These are phyloP conservation scores for Ruellia speciosa DNA, from an alignment of 305 asterid species.

Conservation along the genomic window DNA sequence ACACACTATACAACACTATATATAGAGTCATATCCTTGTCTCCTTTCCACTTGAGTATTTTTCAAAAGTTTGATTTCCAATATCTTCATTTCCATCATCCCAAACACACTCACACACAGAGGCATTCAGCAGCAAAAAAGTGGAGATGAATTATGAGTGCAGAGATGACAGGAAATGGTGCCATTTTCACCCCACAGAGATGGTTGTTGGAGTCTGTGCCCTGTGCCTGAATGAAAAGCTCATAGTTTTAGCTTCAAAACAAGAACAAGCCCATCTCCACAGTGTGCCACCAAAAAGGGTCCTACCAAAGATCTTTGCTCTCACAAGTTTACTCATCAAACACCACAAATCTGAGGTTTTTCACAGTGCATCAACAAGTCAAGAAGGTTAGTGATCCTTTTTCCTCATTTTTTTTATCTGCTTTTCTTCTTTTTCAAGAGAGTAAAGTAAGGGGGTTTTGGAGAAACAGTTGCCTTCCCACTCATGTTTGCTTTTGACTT, in stretches of 20 bases:
- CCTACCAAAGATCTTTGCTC: slow-evolving; percentile 60
- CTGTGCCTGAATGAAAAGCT: slow-evolving; percentile 71
- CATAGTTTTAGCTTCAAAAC: slow-evolving; percentile 47
- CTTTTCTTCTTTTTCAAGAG: slow-evolving; percentile 2
- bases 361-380: slow-evolving; percentile 39
- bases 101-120: background rate
- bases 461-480: background rate
- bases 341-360: slow-evolving; percentile 31
- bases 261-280: slow-evolving; percentile 12
- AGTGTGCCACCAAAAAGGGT: slow-evolving; percentile 22
- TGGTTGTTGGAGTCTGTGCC: slow-evolving; percentile 64
- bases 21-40: background rate
- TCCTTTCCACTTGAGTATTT: background rate
- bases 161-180: slow-evolving; percentile 37
- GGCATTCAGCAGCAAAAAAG: background rate
- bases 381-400: slow-evolving; percentile 42
- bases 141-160: slow-evolving; percentile 3
- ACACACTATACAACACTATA: slow-evolving; percentile 2
- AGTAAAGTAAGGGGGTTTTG: background rate
- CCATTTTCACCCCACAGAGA: slow-evolving; percentile 50
- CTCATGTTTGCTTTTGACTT: background rate
- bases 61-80: background rate
- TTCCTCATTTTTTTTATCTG: background rate
- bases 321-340: slow-evolving; percentile 44
- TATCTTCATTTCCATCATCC: background rate